A percentile compares a stretch with the other conserved stretches of the same genome.
phyloP scores from a whole-genome alignment of 768 basidiomycete genomes.

The Lactifluus hygrophoroides region DNA sequence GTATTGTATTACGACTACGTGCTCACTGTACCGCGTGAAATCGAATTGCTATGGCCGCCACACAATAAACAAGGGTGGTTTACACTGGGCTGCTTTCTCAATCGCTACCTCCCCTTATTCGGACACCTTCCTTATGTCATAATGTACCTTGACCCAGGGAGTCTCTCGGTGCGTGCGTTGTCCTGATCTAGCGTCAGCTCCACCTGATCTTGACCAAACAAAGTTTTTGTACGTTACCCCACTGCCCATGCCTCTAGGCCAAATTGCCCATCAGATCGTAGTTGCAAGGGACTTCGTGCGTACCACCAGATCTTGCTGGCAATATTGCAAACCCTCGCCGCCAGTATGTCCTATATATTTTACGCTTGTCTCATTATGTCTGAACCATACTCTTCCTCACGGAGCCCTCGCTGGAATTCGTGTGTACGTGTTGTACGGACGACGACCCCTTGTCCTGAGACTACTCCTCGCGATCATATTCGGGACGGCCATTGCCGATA shows the following conservation, averaged over 20 bases:
- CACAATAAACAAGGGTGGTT: constrained; percentile 30
- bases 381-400: not conserved
- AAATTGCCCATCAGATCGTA: not conserved
- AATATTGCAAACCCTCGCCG: not conserved
- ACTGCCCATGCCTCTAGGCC: not conserved
- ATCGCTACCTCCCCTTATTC: constrained; percentile 41
- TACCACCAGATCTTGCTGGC: not conserved
- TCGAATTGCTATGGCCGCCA: constrained; percentile 36
- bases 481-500: not conserved
- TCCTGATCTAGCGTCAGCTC: not conserved
- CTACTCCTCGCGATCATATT: not conserved
- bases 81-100: constrained; percentile 39
- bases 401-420: not conserved
- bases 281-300: not conserved
- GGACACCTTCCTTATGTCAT: constrained; percentile 25
- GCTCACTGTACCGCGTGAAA: constrained; percentile 28
- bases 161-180: not conserved
- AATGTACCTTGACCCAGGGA: constrained; percentile 16
- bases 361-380: too few species aligned
- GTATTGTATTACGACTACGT: constrained; percentile 27
- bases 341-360: not conserved
- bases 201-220: not conserved
- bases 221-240: constrained; percentile 1
- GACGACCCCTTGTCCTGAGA: not conserved
- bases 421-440: constrained; percentile 1